These are phyloP conservation scores for Ophiostoma sp. DNA, from an alignment of 2,329 filamentous ascomycete species.

Conservation along the genomic window DNA sequence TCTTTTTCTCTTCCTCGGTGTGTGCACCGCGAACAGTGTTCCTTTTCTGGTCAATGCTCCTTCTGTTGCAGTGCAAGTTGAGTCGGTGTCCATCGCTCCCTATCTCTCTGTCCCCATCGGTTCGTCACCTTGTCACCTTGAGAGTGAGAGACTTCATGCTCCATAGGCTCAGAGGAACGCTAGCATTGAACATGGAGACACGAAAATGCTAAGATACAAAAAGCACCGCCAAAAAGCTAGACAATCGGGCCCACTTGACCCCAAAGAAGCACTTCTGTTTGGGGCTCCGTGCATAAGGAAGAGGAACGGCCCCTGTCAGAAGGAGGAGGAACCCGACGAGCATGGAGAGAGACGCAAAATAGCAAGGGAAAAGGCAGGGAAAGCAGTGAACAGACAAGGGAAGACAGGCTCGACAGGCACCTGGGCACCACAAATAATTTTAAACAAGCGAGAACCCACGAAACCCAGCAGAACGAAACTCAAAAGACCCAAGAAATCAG, in stretches of 20 bases:
- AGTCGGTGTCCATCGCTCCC: not conserved
- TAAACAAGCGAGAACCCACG: not conserved
- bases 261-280: not conserved
- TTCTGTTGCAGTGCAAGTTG: not conserved
- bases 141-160: not conserved
- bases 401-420: not conserved
- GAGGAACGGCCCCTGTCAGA: not conserved
- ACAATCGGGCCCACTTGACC: not conserved
- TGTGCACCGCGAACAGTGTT: not conserved
- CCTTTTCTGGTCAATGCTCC: not conserved
- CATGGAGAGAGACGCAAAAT: not conserved
- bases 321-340: not conserved
- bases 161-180: too few species aligned
- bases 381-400: not conserved
- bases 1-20: not conserved
- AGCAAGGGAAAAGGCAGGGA: not conserved
- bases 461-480: not conserved
- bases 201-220: not conserved
- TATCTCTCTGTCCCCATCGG: not conserved
- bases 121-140: not conserved
- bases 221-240: not conserved
- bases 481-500: not conserved
- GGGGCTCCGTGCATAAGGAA: conserved; percentile 10
- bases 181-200: too few species aligned
- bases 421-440: conserved; percentile 8